Base-by-base conservation (phyloP, 108 stramenopile species). In the Heterococcus sp. region DNA sequence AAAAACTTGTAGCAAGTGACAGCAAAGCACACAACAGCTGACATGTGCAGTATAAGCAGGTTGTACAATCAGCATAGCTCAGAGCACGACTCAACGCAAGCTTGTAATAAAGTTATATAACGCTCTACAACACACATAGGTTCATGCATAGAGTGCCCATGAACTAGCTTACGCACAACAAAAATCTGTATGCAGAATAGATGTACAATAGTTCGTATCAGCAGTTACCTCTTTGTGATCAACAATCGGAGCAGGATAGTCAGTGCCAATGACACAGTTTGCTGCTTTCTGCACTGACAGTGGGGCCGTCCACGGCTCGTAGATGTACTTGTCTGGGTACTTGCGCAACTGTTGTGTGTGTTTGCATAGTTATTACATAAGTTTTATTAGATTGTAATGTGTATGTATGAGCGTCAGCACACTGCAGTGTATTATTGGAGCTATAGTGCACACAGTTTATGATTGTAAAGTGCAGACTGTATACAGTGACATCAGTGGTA, bases 251-350 rank as follows among this genome's bases (percentile, higher is more conserved):
- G 87, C 71, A 0, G 97, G 97, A 76, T 98, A 98, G 75, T 94
- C 88, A 32, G 66, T 32, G 0, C 96, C 97, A 35, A 98, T 80
- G 36, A 84, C 78, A 35, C 94, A 88, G 46, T 21, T 92, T 2
- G 88, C 87, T 36, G 78, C 71, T 67, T 91, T 81, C 68, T 91
- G 94, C 4, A 93, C 83, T 30, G 68, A 73, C 0, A 75, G 8
- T 4, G 95, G 94, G 3, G 98, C 96, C 32, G 89, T 92, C 98
- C 98, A 98, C 0, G 98, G 98, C 77, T 95, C 95, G 83, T 95
- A 98, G 65, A 97, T 98, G 78, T 95, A 96, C 80, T 95, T 94
- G 2, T 83, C 78, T 5, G 96, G 96, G 31, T 93, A 79, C 4
- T 94, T 82, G 35, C 78, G 81, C 26, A 98, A 37, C 32, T 37